Evolutionary conservation across 1,139 yeast species (phyloP).

Genomic region (Suhomyces atakaporum): DNA sequence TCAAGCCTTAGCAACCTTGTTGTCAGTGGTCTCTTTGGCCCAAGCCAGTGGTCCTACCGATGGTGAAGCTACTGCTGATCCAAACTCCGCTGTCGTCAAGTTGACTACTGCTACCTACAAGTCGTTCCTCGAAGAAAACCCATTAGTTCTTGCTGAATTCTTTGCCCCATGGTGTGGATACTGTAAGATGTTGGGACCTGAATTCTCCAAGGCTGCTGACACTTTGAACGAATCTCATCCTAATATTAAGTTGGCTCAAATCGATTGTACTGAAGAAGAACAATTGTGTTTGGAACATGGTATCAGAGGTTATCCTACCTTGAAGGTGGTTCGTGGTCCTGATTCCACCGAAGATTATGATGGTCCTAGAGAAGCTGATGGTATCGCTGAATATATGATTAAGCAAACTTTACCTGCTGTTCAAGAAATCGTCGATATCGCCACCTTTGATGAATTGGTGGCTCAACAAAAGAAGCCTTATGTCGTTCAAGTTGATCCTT

Average conservation of each 20-base stretch:
- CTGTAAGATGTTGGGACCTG: conserved; percentile 93
- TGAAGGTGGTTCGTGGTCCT: conserved; percentile 70
- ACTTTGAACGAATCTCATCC: conserved; percentile 56
- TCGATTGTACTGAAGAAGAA: conserved; percentile 89
- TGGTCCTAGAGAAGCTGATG: conserved; percentile 82
- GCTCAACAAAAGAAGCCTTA: conserved; percentile 53
- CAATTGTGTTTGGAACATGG: conserved; percentile 75
- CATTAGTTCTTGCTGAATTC: conserved; percentile 89
- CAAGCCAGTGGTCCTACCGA: conserved; percentile 44
- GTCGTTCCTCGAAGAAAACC: conserved; percentile 66
- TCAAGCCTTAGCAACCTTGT: conserved; percentile 39
- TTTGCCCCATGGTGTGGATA: conserved; percentile 99
- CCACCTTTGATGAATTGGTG: conserved; percentile 52
- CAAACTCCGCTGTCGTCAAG: conserved; percentile 86
- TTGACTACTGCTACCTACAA: conserved; percentile 63
- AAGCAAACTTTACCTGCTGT: conserved; percentile 86
- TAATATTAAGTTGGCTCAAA: conserved; percentile 78
- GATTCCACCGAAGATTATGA: conserved; percentile 44
- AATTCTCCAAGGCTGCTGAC: conserved; percentile 84
- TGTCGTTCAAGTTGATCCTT: conserved; percentile 42
- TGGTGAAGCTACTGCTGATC: conserved; percentile 72
- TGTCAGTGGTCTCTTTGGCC: conserved; percentile 37
- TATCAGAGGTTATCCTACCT: conserved; percentile 88
- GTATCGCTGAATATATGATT: conserved; percentile 77
- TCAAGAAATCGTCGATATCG: conserved; percentile 47